A percentile compares a stretch with the other conserved stretches of the same genome.
These are phyloP conservation scores for Amanita jacksonii DNA, from an alignment of 768 basidiomycete genomes.

Conservation along the genomic window DNA sequence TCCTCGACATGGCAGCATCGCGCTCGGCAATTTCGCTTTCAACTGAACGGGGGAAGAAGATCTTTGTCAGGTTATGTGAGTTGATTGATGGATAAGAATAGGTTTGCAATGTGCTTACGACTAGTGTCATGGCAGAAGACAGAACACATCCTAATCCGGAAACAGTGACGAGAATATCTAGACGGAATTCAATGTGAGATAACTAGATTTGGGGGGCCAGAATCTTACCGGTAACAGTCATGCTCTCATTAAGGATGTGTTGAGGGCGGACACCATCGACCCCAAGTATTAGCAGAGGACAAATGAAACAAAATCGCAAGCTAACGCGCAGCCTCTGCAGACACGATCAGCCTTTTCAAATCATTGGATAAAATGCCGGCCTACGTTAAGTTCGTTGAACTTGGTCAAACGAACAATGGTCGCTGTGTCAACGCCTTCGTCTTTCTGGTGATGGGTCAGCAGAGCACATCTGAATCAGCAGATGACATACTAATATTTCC, in stretches of 20 bases:
- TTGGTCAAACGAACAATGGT: slow-evolving; percentile 69
- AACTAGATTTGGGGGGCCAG: neutral
- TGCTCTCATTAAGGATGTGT: slow-evolving; percentile 53
- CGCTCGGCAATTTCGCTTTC: slow-evolving; percentile 50
- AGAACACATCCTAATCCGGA: slow-evolving; percentile 51
- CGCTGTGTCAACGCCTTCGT: slow-evolving; percentile 49
- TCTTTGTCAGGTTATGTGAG: slow-evolving; percentile 39
- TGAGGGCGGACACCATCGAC: slow-evolving; percentile 59
- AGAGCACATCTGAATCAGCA: neutral
- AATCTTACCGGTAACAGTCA: slow-evolving; percentile 39
- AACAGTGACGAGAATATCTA: slow-evolving; percentile 52
- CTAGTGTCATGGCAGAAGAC: slow-evolving; percentile 66
- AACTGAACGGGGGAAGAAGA: slow-evolving; percentile 78
- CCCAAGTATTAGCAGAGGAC: slow-evolving; percentile 57
- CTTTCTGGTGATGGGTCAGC: slow-evolving; percentile 29
- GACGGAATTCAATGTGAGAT: slow-evolving; percentile 8
- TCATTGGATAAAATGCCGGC: slow-evolving; percentile 16
- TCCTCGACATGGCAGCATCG: slow-evolving; percentile 35
- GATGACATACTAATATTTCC: slow-evolving; percentile 40
- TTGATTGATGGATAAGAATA: neutral
- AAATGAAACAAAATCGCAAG: slow-evolving; percentile 64
- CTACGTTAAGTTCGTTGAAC: slow-evolving; percentile 75
- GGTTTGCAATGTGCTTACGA: slow-evolving; percentile 32
- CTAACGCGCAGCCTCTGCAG: slow-evolving; percentile 56
- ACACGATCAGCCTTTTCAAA: neutral